Evolutionary conservation across 2,329 filamentous ascomycete species (phyloP), one percentile per base, ranked within the genome.

Genomic region (Xylaria polymorpha): DNA sequence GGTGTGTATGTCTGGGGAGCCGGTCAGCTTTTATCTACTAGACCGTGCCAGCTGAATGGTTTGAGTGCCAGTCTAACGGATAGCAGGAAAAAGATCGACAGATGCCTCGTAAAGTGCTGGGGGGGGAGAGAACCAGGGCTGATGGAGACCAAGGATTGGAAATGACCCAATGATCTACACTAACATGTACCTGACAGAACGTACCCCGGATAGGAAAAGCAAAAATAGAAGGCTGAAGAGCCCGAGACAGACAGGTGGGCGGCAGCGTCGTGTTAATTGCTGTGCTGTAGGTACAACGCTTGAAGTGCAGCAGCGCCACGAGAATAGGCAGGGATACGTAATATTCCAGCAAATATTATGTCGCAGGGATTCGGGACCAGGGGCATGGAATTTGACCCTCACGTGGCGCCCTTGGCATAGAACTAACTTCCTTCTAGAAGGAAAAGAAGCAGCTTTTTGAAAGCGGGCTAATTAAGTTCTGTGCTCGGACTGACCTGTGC

Each of bases 1-100:
- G 85, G 74, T 86, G 80, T 64, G 89, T 90, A 81, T 87, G 85
- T 77, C 89, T 91, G 74, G 67, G 71, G 68, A 71, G 29, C 15
- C 66, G 65, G 73, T 80, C 66, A 79, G 77, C 67, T 75, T 71
- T 58, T 44, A 68, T 68, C 70, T 73, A 55, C 62, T 70, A 64
- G 55, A 64, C 60, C 68, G 70, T 48, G 66, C 69, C 69, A 60
- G 64, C 56, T 63, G 50, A 46, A 67, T 68, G 69, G 64, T 53
- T 61, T 59, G 46, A 29, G 37, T 50, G 65, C 59, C 25, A 20
- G 63, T 22, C 44, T 20, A 59, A 22, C 46, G 43, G 44, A 56
- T 32, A 60, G 57, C 60, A 64, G 67, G 60, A 46, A 44, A 66
- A 55, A 37, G 68, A 71, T 71, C 64, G 59, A 60, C 67, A 57